phyloP scores from a whole-genome alignment of 1,284 basidiomycete genomes.

The Golubevia pallescens region DNA sequence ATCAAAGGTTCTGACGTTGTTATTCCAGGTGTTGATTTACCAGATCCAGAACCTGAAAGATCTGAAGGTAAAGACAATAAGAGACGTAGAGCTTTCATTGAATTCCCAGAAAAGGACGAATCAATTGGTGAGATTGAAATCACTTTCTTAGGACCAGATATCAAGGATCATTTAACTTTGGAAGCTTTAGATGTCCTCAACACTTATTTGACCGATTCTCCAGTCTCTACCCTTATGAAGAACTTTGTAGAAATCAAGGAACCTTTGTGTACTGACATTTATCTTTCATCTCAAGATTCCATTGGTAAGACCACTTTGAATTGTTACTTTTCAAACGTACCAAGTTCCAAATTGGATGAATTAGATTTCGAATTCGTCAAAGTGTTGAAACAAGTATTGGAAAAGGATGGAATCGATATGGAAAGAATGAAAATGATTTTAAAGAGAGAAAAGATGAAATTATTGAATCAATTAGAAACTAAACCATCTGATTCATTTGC shows the following conservation, averaged over 20 bases:
- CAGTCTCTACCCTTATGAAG: slow-evolving; percentile 52
- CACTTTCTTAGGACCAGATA: slow-evolving; percentile 52
- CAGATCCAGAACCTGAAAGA: slow-evolving; percentile 32
- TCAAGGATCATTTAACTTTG: slow-evolving; percentile 33
- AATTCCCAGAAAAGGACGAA: slow-evolving; percentile 60
- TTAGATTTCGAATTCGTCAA: slow-evolving; percentile 41
- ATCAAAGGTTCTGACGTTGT: slow-evolving; percentile 43
- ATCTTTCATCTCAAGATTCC: slow-evolving; percentile 39
- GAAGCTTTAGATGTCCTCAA: slow-evolving; percentile 83
- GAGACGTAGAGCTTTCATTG: slow-evolving; percentile 17
- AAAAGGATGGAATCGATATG: slow-evolving; percentile 52
- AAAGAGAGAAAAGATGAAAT: slow-evolving; percentile 49
- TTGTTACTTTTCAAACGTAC: slow-evolving; percentile 51
- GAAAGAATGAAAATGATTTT: slow-evolving; percentile 53
- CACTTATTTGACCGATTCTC: slow-evolving; percentile 81
- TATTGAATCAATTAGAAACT: slow-evolving; percentile 52
- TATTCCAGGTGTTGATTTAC: slow-evolving; percentile 37
- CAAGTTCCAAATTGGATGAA: slow-evolving; percentile 37
- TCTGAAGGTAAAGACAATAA: slow-evolving; percentile 21
- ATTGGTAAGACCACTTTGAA: slow-evolving; percentile 41
- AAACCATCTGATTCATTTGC: slow-evolving; percentile 67
- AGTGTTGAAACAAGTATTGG: slow-evolving; percentile 28
- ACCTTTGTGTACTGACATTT: slow-evolving; percentile 57
- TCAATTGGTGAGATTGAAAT: slow-evolving; percentile 57
- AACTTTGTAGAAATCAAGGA: slow-evolving; percentile 59